These are phyloP conservation scores for Glarea lozoyensis DNA, from an alignment of 495 filamentous ascomycete genomes.

Conservation along the genomic window DNA sequence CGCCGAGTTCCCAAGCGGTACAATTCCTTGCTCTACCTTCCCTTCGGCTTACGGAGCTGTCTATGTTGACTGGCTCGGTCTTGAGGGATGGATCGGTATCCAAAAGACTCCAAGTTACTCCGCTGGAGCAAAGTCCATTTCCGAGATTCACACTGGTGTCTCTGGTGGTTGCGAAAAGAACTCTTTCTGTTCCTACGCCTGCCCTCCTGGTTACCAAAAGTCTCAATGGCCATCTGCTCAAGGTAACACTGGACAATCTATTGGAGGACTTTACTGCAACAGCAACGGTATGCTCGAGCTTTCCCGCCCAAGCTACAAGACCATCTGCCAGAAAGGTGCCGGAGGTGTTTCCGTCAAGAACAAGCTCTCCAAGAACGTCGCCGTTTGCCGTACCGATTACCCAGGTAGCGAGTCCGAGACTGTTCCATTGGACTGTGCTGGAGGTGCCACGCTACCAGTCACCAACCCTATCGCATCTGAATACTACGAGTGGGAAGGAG, in stretches of 20 bases:
- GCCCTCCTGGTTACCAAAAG: conserved; percentile 87
- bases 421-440: conserved; percentile 54
- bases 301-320: conserved; percentile 56
- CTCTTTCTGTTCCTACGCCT: conserved; percentile 86
- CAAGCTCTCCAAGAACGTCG: conserved; percentile 50
- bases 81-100: conserved; percentile 75
- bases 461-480: conserved; percentile 60
- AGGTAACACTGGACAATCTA: conserved; percentile 73
- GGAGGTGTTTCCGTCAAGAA: conserved; percentile 67
- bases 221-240: conserved; percentile 81
- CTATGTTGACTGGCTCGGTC: conserved; percentile 52
- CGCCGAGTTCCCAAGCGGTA: conserved; percentile 67
- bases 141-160: conserved; percentile 57
- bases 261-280: conserved; percentile 83
- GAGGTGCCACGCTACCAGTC: conserved; percentile 49
- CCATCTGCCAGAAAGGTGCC: conserved; percentile 68
- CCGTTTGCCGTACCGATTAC: conserved; percentile 94
- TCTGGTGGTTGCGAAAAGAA: conserved; percentile 51
- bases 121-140: conserved; percentile 25
- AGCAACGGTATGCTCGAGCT: conserved; percentile 63
- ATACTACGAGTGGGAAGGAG: conserved; percentile 72
- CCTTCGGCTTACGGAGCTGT: conserved; percentile 80
- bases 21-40: conserved; percentile 62
- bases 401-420: conserved; percentile 83
- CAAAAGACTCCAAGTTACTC: conserved; percentile 42